These are phyloP conservation scores for Pseudocercospora musae DNA, from an alignment of 2,329 filamentous ascomycete genomes.

Conservation along the genomic window DNA sequence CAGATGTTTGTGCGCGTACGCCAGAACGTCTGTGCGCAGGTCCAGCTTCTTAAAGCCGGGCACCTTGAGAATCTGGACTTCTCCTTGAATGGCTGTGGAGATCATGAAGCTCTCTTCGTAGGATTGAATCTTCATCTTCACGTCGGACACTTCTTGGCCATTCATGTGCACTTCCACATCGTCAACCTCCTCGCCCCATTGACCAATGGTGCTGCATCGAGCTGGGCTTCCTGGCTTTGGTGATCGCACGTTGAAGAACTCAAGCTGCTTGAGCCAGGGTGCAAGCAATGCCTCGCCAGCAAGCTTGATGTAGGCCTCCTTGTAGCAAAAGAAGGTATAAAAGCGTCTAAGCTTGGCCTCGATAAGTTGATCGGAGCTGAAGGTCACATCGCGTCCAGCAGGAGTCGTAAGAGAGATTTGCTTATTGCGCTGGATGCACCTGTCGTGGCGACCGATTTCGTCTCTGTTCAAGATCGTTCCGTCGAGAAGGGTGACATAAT, in stretches of 20 bases:
- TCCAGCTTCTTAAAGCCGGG: slow-evolving; percentile 34
- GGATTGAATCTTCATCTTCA: slow-evolving; percentile 56
- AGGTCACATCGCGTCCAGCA: slow-evolving; percentile 35
- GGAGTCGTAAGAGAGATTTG: slow-evolving; percentile 39
- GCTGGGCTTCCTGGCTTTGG: slow-evolving; percentile 47
- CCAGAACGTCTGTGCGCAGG: slow-evolving; percentile 31
- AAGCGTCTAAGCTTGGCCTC: slow-evolving; percentile 66
- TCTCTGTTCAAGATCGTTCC: slow-evolving; percentile 41
- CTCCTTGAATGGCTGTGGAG: slow-evolving; percentile 50
- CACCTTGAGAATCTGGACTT: slow-evolving; percentile 30
- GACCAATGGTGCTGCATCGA: slow-evolving; percentile 43
- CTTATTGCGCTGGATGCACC: slow-evolving; percentile 40
- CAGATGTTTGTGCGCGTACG: slow-evolving; percentile 27
- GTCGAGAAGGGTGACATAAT: slow-evolving; percentile 45
- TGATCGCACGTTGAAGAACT: slow-evolving; percentile 63
- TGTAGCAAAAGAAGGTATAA: slow-evolving; percentile 74
- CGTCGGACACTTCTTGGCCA: slow-evolving; percentile 48
- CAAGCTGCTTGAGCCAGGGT: slow-evolving; percentile 66
- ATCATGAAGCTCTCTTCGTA: slow-evolving; percentile 60
- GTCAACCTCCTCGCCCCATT: slow-evolving; percentile 46
- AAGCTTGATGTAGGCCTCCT: slow-evolving; percentile 81
- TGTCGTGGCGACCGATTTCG: slow-evolving; percentile 44
- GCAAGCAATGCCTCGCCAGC: slow-evolving; percentile 75
- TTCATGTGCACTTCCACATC: slow-evolving; percentile 52
- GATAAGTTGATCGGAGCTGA: slow-evolving; percentile 47